Base-by-base conservation (phyloP, 441 rosid genomes). In the Hura crepitans region DNA sequence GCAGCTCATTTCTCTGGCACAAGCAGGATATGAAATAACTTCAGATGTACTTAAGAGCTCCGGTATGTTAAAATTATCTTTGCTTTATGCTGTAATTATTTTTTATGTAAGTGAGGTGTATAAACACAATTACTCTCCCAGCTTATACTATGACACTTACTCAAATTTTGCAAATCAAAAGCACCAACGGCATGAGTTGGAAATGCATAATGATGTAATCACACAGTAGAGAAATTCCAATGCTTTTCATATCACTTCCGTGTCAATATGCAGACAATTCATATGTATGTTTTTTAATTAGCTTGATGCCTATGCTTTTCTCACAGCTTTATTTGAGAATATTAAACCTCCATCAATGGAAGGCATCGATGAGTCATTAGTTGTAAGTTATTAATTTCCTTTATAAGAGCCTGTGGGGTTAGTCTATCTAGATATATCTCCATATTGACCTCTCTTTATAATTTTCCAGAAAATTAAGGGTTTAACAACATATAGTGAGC, bases 1-100 rank as follows among this genome's bases (percentile, higher is more conserved):
- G 65, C 79, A 89, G 97, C 83, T 92, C 42, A 80, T 88, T 72
- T 85, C 96, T 63, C 78, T 86, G 80, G 96, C 89, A 0, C 97
- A 92, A 83, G 82, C 85, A 10, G 97, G 97, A 61, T 74, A 77
- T 66, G 88, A 88, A 64, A 59, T 92, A 30, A 81, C 84, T 56
- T 76, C 89, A 3, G 85, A 87, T 49, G 61, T 81, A 54, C 79
- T 89, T n/a, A 86, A 87, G 70, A 72, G 72, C 39, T 78, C 77
- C 6, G 83, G 96, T 75, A 77, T 76, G 78, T 77, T 15, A n/a
- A 64, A 17, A 42, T 2, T 2, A 12, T 2, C 13, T 42, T 11
- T 10, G 15, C 13, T 42, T 42, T 42, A 28, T 15, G 28, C 2
- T 28, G 8, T 28, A 0, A 20, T 27, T 51, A 20, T n/a, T 50